Conservation (phyloP, 345 rosid genomes). For the Rhodomyrtus tomentosa region DNA sequence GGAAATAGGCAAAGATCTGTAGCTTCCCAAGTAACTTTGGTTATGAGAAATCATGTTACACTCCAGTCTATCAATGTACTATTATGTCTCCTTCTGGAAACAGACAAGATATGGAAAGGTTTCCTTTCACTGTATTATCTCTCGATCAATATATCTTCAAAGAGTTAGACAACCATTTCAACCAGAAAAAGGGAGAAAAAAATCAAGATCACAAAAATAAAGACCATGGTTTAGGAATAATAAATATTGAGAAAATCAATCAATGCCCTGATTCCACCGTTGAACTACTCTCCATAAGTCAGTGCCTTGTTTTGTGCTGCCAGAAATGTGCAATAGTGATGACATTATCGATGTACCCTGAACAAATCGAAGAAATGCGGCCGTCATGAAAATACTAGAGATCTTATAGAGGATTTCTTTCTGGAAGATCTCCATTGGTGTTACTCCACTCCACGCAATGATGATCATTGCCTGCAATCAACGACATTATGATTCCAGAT, state of each 20-base stretch:
- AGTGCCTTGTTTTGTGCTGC: not conserved
- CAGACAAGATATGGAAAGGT: not conserved
- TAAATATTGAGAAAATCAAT: not conserved
- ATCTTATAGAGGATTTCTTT: constrained; percentile 57
- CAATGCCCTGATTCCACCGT: not conserved
- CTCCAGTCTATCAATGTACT: not conserved
- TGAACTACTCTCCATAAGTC: not conserved
- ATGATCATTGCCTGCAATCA: constrained; percentile 68
- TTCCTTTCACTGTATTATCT: not conserved
- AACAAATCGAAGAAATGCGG: constrained; percentile 77
- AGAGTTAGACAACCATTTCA: not conserved
- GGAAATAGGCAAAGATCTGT: not conserved
- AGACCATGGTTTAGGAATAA: not conserved
- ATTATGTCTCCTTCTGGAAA: not conserved
- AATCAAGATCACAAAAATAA: not conserved
- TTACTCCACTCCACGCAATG: constrained; percentile 62
- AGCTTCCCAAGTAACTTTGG: not conserved
- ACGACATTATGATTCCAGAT: not conserved
- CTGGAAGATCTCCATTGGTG: constrained; percentile 39
- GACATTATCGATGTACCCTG: constrained; percentile 42
- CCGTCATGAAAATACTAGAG: constrained; percentile 92
- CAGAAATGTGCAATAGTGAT: not conserved
- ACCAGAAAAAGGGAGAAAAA: not conserved
- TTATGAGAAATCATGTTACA: not conserved
- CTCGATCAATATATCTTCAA: not conserved